Evolutionary conservation across 2,329 filamentous ascomycete genomes (phyloP).

Genomic region (Cytospora leucostoma): DNA sequence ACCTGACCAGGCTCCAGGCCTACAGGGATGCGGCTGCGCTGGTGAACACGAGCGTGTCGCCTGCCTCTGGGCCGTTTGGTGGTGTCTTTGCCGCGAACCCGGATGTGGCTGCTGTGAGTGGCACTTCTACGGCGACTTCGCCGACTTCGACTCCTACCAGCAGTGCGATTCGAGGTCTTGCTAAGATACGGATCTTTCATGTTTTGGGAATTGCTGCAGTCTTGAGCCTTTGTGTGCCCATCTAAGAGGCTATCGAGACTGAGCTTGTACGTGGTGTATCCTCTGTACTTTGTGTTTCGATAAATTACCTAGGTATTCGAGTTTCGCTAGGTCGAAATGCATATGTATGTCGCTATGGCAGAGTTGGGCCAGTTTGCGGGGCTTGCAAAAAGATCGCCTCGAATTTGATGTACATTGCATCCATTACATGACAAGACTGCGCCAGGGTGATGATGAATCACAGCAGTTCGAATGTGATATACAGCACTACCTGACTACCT

Average conservation of each 20-base stretch:
- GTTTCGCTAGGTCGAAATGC: too few species aligned
- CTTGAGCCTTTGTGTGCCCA: neutral
- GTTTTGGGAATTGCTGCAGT: neutral
- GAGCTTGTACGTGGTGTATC: too few species aligned
- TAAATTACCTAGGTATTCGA: too few species aligned
- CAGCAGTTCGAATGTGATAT: too few species aligned
- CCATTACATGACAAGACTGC: too few species aligned
- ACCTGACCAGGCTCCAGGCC: constrained; percentile 14
- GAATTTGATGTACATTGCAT: too few species aligned
- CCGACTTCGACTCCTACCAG: constrained; percentile 1
- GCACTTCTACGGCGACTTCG: constrained; percentile 6
- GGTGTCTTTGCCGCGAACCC: constrained; percentile 19
- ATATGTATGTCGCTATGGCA: too few species aligned
- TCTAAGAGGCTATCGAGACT: neutral
- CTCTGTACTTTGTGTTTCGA: too few species aligned
- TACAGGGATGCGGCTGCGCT: constrained; percentile 32
- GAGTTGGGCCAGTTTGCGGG: too few species aligned
- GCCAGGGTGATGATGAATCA: too few species aligned
- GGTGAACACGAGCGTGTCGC: constrained; percentile 6
- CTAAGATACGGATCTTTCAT: neutral
- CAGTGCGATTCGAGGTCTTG: neutral
- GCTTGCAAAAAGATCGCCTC: too few species aligned
- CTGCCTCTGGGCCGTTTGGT: constrained; percentile 13
- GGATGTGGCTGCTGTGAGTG: constrained; percentile 10
- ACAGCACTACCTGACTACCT: too few species aligned